Percentiles rank a stretch among this genome's conserved stretches.
Conservation (phyloP, 192 early-diverging fungal genomes). For the Irineochytrium annulatum region DNA sequence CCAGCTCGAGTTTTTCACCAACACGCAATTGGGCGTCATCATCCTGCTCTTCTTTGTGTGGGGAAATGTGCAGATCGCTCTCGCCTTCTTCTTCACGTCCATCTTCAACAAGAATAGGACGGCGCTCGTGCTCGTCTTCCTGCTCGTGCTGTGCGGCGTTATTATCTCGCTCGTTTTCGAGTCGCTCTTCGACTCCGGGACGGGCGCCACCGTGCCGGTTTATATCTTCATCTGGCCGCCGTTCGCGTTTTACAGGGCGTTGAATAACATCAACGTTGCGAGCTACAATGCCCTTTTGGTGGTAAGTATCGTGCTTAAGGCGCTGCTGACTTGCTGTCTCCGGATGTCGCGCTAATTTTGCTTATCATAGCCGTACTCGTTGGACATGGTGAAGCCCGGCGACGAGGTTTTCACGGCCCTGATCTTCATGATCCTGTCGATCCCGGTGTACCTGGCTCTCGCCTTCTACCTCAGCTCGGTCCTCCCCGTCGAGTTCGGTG, state of each 20-base stretch:
- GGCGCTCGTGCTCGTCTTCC: conserved; percentile 56
- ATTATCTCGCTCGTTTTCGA: conserved; percentile 54
- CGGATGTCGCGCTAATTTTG: not conserved
- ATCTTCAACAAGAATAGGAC: conserved; percentile 60
- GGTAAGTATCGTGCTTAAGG: conserved; percentile 20
- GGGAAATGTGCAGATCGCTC: conserved; percentile 57
- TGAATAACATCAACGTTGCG: conserved; percentile 50
- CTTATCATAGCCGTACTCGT: conserved; percentile 42
- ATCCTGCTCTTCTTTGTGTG: conserved; percentile 63
- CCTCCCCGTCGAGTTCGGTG: conserved; percentile 64
- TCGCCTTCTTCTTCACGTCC: conserved; percentile 60
- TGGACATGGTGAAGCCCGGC: conserved; percentile 44
- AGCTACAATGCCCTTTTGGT: conserved; percentile 28
- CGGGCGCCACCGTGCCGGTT: conserved; percentile 19
- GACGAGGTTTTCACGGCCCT: conserved; percentile 57
- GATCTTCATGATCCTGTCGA: conserved; percentile 48
- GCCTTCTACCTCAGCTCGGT: conserved; percentile 44
- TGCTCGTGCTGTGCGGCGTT: conserved; percentile 63
- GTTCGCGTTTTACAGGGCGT: conserved; percentile 68
- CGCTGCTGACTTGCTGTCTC: conserved; percentile 11
- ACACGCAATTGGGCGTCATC: conserved; percentile 46
- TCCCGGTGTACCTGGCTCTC: conserved; percentile 41
- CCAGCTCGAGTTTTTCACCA: conserved; percentile 61
- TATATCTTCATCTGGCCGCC: conserved; percentile 68
- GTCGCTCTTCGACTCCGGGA: conserved; percentile 32